Evolutionary conservation across 2,329 filamentous ascomycete genomes (phyloP), one percentile per base, ranked within the genome.

Genomic region (Pseudogymnoascus sp.): DNA sequence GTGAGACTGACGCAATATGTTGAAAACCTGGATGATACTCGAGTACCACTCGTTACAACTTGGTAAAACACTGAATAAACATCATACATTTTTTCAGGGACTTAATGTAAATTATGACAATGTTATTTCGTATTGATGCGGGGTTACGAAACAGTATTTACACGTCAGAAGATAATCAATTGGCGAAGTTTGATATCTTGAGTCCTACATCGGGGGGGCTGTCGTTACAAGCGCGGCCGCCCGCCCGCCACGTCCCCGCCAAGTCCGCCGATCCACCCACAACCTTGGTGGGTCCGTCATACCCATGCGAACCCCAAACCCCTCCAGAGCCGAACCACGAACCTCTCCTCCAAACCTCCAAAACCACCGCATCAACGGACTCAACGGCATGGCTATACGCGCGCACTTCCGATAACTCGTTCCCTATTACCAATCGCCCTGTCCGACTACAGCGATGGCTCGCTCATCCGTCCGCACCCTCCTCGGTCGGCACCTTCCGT

Each of bases 401-500:
- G 7, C 3, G 7, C 6, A 50, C 43, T n/a, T 6, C 7, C 22
- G 5, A 50, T 50, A 50, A 50, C 43, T 6, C 14, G 11, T 15
- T 9, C 7, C 25, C 22, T 12, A 50, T 50, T 25, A 5, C 22
- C 22, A 50, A 50, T 50, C 28, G 6, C 20, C 9, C 41, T n/a
- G 18, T 5, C 6, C 14, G 25, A 35, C 53, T 28, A 25, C 36
- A 11, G 47, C 25, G 47, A 38, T 59, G 58, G 15, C 53, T 30
- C 2, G 14, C 53, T 7, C 6, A 37, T 7, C 30, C 30, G 8
- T 36, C 53, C 18, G 22, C 30, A 22, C 36, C 37, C 58, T 37
- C 33, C 53, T 61, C 28, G n/a, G 22, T 15, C 57, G 22, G 6
- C 59, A 59, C 35, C 68, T 73, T 4, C 84, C 84, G 28, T 87